Evolutionary conservation across 352 stramenopile genomes (phyloP).

Genomic region (Phytophthora chlamydospora): DNA sequence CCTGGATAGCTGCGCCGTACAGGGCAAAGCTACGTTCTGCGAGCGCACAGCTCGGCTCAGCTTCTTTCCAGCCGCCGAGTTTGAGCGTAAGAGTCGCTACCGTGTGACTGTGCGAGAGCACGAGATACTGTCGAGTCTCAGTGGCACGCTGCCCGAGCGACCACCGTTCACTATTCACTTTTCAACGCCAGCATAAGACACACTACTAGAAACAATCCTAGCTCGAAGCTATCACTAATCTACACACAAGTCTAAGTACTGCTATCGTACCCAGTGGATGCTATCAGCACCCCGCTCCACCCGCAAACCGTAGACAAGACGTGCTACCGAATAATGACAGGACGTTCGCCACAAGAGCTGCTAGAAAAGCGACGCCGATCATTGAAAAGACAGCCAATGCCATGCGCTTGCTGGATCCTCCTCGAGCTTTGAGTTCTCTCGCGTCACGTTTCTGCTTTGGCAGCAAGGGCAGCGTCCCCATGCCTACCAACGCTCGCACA

Average conservation of each 20-base stretch:
- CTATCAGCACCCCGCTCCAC: slow-evolving; percentile 56
- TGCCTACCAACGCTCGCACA: slow-evolving; percentile 47
- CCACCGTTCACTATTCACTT: slow-evolving; percentile 29
- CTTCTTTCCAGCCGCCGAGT: slow-evolving; percentile 29
- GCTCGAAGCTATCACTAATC: slow-evolving; percentile 1
- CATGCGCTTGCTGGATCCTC: slow-evolving; percentile 46
- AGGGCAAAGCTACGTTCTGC: slow-evolving; percentile 33
- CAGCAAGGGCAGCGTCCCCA: slow-evolving; percentile 57
- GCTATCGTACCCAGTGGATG: slow-evolving; percentile 25
- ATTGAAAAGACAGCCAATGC: slow-evolving; percentile 43
- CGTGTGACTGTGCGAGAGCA: slow-evolving; percentile 29
- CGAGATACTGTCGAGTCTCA: slow-evolving; percentile 37
- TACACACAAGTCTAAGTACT: not conserved
- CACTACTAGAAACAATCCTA: not conserved
- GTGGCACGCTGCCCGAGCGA: slow-evolving; percentile 27
- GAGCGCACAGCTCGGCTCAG: slow-evolving; percentile 14
- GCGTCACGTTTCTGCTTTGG: slow-evolving; percentile 57
- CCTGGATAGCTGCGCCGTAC: slow-evolving; percentile 23
- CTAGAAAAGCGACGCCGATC: slow-evolving; percentile 50
- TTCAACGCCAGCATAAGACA: slow-evolving; percentile 27
- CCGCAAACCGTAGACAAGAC: slow-evolving; percentile 63
- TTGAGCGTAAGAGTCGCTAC: slow-evolving; percentile 36
- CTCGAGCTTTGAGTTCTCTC: slow-evolving; percentile 55
- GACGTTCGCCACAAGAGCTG: slow-evolving; percentile 59
- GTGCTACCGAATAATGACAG: slow-evolving; percentile 66